Percentiles rank a stretch among this genome's conserved stretches.
Evolutionary conservation across 2,329 filamentous ascomycete species (phyloP).

Genomic region (Massarina eburnea): DNA sequence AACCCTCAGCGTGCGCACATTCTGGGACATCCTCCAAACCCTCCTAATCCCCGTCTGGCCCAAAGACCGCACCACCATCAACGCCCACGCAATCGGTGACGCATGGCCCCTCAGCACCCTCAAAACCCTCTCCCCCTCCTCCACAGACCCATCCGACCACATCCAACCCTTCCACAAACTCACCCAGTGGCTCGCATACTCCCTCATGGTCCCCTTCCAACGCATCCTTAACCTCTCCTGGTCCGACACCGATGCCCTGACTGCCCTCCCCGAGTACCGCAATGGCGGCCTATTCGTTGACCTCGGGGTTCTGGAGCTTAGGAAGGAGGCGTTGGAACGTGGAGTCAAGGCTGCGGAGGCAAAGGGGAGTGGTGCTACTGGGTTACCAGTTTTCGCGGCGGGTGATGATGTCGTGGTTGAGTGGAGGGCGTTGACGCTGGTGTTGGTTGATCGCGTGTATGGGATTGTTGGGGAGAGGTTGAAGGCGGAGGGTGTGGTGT

Average conservation of each 20-base stretch:
- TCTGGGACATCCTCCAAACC: slow-evolving; percentile 88
- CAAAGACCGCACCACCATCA: slow-evolving; percentile 76
- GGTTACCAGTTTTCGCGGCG: slow-evolving; percentile 69
- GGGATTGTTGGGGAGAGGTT: slow-evolving; percentile 68
- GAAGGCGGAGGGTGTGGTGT: slow-evolving; percentile 65
- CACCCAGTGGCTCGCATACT: slow-evolving; percentile 93
- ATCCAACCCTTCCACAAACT: slow-evolving; percentile 90
- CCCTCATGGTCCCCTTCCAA: slow-evolving; percentile 86
- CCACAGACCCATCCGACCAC: slow-evolving; percentile 48
- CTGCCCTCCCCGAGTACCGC: slow-evolving; percentile 86
- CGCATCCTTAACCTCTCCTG: slow-evolving; percentile 78
- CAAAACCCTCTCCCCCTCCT: slow-evolving; percentile 62
- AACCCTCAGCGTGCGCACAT: slow-evolving; percentile 70
- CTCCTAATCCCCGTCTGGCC: slow-evolving; percentile 88
- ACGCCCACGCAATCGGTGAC: slow-evolving; percentile 82
- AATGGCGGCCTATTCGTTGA: slow-evolving; percentile 89
- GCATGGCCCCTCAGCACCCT: slow-evolving; percentile 86
- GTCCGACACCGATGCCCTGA: slow-evolving; percentile 77
- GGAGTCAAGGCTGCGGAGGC: slow-evolving; percentile 63
- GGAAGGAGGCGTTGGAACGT: slow-evolving; percentile 64
- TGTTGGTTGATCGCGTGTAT: slow-evolving; percentile 70
- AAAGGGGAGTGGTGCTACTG: slow-evolving; percentile 49
- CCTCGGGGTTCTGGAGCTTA: slow-evolving; percentile 75
- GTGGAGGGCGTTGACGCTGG: slow-evolving; percentile 73
- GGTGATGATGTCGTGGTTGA: slow-evolving; percentile 77